Evolutionary conservation across 306 rosid genomes (phyloP).

Genomic region (Cucurbita ficifolia): DNA sequence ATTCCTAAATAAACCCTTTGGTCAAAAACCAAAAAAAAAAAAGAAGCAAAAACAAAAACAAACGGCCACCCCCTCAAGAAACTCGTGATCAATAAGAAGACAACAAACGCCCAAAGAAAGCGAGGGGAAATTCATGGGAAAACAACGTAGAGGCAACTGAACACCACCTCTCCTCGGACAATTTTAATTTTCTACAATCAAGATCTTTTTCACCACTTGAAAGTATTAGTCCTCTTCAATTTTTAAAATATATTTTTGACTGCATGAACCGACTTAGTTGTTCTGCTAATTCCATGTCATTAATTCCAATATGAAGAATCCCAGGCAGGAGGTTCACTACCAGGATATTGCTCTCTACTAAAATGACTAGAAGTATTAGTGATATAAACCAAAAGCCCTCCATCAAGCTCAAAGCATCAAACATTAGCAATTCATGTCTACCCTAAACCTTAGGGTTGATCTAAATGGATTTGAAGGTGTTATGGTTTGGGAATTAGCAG

Average conservation of each 20-base stretch:
- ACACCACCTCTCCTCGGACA: neutral
- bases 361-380: too few relatives aligned
- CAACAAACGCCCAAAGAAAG: too few relatives aligned
- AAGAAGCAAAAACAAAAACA: too few relatives aligned
- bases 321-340: neutral
- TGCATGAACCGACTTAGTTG: neutral
- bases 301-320: neutral
- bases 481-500: neutral
- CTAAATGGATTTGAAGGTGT: neutral
- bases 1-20: too few relatives aligned
- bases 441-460: neutral
- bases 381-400: neutral
- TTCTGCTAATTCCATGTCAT: neutral
- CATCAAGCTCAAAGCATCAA: neutral
- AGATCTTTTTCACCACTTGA: neutral
- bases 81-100: too few relatives aligned
- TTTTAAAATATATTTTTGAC: neutral
- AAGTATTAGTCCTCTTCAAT: neutral
- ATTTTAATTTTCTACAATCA: neutral
- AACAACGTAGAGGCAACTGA: too few relatives aligned
- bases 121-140: too few relatives aligned
- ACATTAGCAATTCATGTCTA: neutral
- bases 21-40: too few relatives aligned
- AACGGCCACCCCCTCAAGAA: too few relatives aligned
- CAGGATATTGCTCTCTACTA: too few relatives aligned